Evolutionary conservation across 106 monocot species (phyloP).

Genomic region (Phalaenopsis aphrodite): DNA sequence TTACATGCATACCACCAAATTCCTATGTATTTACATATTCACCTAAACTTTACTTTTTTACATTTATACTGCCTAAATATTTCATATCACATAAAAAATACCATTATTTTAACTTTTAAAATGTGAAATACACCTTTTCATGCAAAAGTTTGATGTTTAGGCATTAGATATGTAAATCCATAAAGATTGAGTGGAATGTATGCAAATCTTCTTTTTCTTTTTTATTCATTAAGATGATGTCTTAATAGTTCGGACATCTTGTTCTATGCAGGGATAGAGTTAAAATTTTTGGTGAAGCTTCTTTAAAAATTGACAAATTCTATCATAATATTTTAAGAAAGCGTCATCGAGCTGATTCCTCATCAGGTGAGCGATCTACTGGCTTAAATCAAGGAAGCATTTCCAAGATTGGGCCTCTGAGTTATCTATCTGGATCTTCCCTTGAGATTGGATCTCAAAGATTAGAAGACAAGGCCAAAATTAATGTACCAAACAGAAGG

Average conservation of each 20-base stretch:
- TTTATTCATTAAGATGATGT: not conserved
- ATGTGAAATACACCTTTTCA: too few relatives aligned
- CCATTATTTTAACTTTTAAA: too few relatives aligned
- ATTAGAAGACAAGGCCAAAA: conserved; percentile 42
- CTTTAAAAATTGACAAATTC: conserved; percentile 34
- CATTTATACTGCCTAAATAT: too few relatives aligned
- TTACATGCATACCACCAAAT: too few relatives aligned
- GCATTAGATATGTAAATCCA: too few relatives aligned
- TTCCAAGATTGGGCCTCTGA: conserved; percentile 20
- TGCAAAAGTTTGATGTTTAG: too few relatives aligned
- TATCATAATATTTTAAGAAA: conserved; percentile 25
- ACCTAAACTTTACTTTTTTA: too few relatives aligned
- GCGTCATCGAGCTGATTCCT: conserved; percentile 42
- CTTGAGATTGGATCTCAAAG: conserved; percentile 35
- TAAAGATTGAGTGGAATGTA: too few relatives aligned
- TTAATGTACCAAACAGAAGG: conserved; percentile 36
- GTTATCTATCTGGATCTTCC: conserved; percentile 20
- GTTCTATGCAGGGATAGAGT: conserved; percentile 32
- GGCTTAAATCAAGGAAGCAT: conserved; percentile 13
- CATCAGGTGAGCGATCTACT: conserved; percentile 23
- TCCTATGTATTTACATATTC: too few relatives aligned
- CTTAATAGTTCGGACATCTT: not conserved
- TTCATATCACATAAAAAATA: too few relatives aligned
- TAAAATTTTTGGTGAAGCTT: conserved; percentile 36
- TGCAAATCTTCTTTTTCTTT: too few relatives aligned